These are phyloP conservation scores for Neostapfia colusana DNA, from an alignment of 176 grass and related monocot genomes.

Conservation along the genomic window DNA sequence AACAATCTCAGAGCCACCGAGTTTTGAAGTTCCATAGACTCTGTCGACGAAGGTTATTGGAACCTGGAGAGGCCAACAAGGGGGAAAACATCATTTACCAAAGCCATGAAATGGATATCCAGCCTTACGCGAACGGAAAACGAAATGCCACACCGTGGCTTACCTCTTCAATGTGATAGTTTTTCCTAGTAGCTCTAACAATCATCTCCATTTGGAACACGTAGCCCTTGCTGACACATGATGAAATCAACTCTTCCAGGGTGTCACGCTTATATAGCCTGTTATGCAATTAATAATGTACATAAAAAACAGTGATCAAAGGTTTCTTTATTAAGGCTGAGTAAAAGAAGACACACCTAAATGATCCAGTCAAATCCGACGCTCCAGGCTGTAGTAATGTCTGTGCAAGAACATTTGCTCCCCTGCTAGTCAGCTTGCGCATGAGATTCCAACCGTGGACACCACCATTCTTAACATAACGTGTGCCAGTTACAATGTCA, in stretches of 20 bases:
- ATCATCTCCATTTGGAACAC: slow-evolving; percentile 99
- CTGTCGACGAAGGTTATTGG: slow-evolving; percentile 96
- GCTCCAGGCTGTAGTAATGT: slow-evolving; percentile 86
- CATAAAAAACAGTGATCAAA: neutral
- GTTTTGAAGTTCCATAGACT: slow-evolving; percentile 91
- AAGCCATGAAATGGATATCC: neutral
- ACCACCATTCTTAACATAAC: slow-evolving; percentile 88
- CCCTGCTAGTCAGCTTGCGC: slow-evolving; percentile 95
- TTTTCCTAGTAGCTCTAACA: slow-evolving; percentile 92
- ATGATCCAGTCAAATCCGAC: slow-evolving; percentile 93
- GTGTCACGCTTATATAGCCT: slow-evolving; percentile 86
- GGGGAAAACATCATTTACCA: slow-evolving; percentile 19
- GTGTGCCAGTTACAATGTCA: slow-evolving; percentile 85
- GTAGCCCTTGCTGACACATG: slow-evolving; percentile 96
- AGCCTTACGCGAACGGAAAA: slow-evolving; percentile 16
- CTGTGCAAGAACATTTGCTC: slow-evolving; percentile 98
- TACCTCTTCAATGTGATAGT: slow-evolving; percentile 87
- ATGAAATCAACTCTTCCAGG: slow-evolving; percentile 88
- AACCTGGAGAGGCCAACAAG: slow-evolving; percentile 50
- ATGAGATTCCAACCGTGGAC: slow-evolving; percentile 97
- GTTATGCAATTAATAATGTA: slow-evolving; percentile 26
- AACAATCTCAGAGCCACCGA: slow-evolving; percentile 96
- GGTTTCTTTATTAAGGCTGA: neutral
- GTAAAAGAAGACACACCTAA: slow-evolving; percentile 52
- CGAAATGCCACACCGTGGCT: neutral